phyloP scores from a whole-genome alignment of 2,329 filamentous ascomycete genomes.

The Rutstroemia sp. region DNA sequence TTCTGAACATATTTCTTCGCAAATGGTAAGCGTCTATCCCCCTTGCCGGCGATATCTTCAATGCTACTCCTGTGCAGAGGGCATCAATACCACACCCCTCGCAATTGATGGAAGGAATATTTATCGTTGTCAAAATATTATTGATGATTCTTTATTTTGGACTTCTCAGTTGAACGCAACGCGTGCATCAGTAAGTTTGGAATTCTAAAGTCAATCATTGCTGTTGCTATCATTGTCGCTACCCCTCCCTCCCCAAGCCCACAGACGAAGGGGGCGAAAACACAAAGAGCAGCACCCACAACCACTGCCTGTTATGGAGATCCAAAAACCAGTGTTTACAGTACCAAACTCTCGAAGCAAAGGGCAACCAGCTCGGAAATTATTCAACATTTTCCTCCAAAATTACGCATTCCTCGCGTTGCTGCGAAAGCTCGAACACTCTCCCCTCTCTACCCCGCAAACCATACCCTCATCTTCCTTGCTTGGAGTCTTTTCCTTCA shows the following conservation, averaged over 20 bases:
- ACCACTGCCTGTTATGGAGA: neutral
- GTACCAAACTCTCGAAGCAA: neutral
- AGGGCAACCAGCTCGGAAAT: conserved; percentile 1
- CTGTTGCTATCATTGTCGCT: neutral
- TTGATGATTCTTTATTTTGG: neutral
- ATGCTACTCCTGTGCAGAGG: conserved; percentile 2
- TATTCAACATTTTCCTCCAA: conserved; percentile 19
- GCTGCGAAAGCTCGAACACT: conserved; percentile 5
- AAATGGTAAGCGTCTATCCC: conserved; percentile 9
- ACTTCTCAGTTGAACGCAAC: neutral
- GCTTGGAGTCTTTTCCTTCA: conserved; percentile 21
- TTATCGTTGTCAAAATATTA: neutral
- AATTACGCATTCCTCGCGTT: conserved; percentile 27
- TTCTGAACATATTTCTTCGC: conserved; percentile 4
- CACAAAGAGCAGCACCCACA: neutral
- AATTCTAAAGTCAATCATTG: neutral
- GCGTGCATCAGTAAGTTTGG: neutral
- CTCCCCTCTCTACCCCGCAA: too few species aligned
- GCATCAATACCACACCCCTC: conserved; percentile 1
- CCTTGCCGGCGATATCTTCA: conserved; percentile 9
- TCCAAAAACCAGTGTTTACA: neutral
- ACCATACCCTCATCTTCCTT: conserved; percentile 3
- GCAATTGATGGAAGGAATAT: conserved; percentile 5
- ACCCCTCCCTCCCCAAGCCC: neutral
- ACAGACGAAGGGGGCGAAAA: neutral